phyloP scores from a whole-genome alignment of 1,139 yeast genomes.

The Sugiyamaella pinicola region DNA sequence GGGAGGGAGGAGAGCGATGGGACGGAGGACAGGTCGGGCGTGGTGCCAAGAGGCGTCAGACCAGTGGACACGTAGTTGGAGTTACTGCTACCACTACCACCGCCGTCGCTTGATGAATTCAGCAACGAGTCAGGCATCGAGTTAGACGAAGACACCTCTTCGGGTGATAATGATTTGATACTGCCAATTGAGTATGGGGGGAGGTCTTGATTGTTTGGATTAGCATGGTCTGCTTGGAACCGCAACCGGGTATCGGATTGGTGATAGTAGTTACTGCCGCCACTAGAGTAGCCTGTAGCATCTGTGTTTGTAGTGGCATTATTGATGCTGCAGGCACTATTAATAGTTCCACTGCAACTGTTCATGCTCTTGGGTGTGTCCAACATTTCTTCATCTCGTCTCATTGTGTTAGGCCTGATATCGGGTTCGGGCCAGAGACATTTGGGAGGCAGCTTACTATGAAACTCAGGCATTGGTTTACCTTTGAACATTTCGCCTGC shows the following conservation, averaged over 20 bases:
- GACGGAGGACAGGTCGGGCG: constrained; percentile 4
- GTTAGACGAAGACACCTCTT: background rate
- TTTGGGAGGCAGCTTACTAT: constrained; percentile 5
- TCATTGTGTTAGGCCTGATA: constrained; percentile 9
- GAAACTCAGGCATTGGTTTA: constrained; percentile 8
- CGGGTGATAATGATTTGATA: constrained; percentile 3
- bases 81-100: background rate
- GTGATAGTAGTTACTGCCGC: background rate
- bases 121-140: constrained; percentile 5
- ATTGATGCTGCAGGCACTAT: background rate
- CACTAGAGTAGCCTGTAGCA: background rate
- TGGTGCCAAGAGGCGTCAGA: constrained; percentile 9
- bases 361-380: constrained; percentile 4
- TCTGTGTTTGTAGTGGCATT: background rate
- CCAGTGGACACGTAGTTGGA: constrained; percentile 3
- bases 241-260: background rate
- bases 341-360: background rate
- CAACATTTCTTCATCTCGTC: constrained; percentile 5
- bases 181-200: background rate
- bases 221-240: background rate
- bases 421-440: constrained; percentile 22
- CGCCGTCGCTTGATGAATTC: background rate
- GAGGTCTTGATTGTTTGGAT: background rate
- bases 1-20: background rate
- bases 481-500: constrained; percentile 18